Evolutionary conservation across 805 yeast species (phyloP), one percentile per base, ranked within the genome.

Genomic region (Candida stauntonica): DNA sequence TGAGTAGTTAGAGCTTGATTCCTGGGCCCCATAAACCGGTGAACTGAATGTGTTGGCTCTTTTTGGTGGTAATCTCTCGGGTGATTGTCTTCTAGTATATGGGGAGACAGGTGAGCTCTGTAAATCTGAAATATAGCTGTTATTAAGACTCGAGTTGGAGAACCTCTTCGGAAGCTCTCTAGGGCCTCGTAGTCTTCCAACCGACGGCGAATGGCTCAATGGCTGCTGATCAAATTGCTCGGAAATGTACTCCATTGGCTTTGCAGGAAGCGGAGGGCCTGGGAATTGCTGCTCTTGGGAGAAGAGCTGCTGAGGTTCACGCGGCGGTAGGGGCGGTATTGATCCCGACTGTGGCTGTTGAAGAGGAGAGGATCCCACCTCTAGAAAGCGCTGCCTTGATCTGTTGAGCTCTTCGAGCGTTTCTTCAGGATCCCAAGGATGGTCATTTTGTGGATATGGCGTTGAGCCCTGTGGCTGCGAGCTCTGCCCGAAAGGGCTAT

Each of bases 201-300:
- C 3, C 6, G 51, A 35, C 4, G 36, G 20, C 12, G 41, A 31
- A 13, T 28, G 36, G 24, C 8, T 26, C 14, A 24, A 27, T 7
- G 14, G 26, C 7, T 32, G 36, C 1, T 38, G 39, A 1, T 41
- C 36, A 23, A 46, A 45, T 12, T 44, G 55, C 21, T 52, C 46
- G 6, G 46, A 42, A 12, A 51, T 42, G 14, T 42, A 37, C 30
- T 53, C 54, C 2, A 50, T 51, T 1, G 55, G 55, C 19, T 54
- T 41, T 5, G 45, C 33, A 4, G 55, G 55, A 4, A 50, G 35
- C 9, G 55, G 52, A 2, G 55, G 58, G 1, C 53, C 51, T 3
- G 39, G 17, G 12, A 21, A 8, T 21, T 21, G 24, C 24, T 8
- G 11, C 24, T 11, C 24, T 21, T 21, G 29, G 9, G 30, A 15